Evolutionary conservation across 2,329 filamentous ascomycete genomes (phyloP), one percentile per base, ranked within the genome.

Genomic region (Venturiaceae sp.): DNA sequence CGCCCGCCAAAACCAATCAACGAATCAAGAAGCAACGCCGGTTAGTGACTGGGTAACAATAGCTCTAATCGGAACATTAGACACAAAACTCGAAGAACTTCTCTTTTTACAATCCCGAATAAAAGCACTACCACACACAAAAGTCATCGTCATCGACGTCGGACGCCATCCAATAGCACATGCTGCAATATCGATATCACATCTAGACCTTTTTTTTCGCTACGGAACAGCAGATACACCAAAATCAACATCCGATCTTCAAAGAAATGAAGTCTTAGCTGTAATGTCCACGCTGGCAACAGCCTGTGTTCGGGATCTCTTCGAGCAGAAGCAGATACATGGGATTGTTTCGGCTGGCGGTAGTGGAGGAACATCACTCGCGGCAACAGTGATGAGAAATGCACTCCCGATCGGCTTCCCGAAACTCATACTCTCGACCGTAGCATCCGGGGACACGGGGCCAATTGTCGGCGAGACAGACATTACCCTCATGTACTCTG

Each of bases 401-500:
- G 78, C 75, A 0, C 66, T 86, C 0, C 85, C 85, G 0, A 74
- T 88, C 13, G 84, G 84, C 0, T 80, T 89, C 55, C 86, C 86
- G 0, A 89, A 89, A 65, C 63, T 89, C 47, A 84, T 89, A 56
- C 82, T 88, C 2, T 86, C 82, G 23, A 89, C 86, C 0, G 81
- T 88, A 63, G 85, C 85, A 0, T 85, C 82, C 33, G 84, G 85
- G 2, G 82, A 89, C 62, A 83, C 83, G 1, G 78, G 77, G 0
- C 79, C 80, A 0, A 80, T 86, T n/a, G 75, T 89, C 1, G 84
- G 81, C 41, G 85, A 88, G 67, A 82, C 80, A 0, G 86, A 89
- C 62, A 84, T 88, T 52, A 81, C 80, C 0, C 78, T 89, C 71
- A 85, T 87, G 80, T 86, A 87, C 64, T 84, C 80, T 16, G 83